Base-by-base conservation (phyloP, 768 basidiomycete genomes). In the Lyophyllum decastes region DNA sequence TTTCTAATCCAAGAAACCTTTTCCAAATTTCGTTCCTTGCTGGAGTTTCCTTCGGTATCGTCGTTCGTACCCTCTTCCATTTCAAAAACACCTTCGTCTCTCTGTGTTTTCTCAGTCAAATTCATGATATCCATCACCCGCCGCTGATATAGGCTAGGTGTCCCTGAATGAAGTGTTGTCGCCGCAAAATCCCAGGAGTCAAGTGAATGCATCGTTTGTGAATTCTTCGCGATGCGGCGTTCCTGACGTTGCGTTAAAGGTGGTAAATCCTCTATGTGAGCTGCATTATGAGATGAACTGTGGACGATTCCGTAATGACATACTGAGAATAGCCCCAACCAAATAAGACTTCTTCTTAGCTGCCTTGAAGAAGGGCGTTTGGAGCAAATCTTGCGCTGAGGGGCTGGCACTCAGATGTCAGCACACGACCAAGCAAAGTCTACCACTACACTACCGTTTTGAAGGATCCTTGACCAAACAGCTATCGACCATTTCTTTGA, bases 381-480 rank as follows among this genome's bases (percentile, higher is more conserved):
- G 82, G 4, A 95, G 76, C n/a, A 97, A 77, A 59, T 90, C 80
- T 49, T 80, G 82, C 4, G 95, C 89, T 2, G 87, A 87, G 26
- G 94, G 94, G 21, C 92, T 92, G 48, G 19, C 33, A 49, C 17
- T 24, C 17, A 38, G 57, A 30, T 46, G 45, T 52, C 48, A 27
- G 38, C 50, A 25, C 21, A 24, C 25, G 21, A 50, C 38, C n/a
- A n/a, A 8, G 10, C 30, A 14, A 27, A 17, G 12, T 17, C 22
- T n/a, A 21, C 12, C 8, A 49, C 49, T 27, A 19, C 2, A 66
- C 40, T 62, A 87, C 91, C 94, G 82, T 66, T 85, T 81, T 7
- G 82, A 76, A 4, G 95, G 94, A 68, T 97, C 92, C 70, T 96
- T 96, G 55, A 79, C 76, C 46, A 98, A 80, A 69, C 95, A 97